Percentiles rank a stretch among this genome's conserved stretches.
Conservation (phyloP, 306 rosid species). For the Lotus japonicus region DNA sequence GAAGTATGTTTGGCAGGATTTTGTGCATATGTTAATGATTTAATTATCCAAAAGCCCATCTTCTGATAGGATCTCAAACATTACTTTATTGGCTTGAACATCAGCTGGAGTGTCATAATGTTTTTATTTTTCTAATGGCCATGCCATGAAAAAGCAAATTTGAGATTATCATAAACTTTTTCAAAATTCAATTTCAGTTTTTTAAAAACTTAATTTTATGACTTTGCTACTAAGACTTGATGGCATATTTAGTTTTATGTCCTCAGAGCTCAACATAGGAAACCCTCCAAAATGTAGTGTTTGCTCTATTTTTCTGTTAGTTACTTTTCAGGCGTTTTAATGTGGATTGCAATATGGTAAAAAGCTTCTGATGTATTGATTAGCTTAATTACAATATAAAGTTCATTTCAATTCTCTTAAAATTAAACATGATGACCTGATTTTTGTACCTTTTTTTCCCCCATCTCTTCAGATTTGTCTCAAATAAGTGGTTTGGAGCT, state of each 20-base stretch:
- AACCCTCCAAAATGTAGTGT: background rate
- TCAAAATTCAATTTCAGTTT: background rate
- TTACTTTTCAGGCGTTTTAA: background rate
- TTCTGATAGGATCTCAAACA: background rate
- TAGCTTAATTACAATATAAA: background rate
- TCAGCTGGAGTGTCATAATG: slow-evolving; percentile 13
- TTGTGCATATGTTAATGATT: slow-evolving; percentile 5
- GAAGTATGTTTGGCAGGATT: slow-evolving; percentile 43
- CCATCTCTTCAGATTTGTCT: slow-evolving; percentile 54
- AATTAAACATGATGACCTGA: slow-evolving; percentile 9
- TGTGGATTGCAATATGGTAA: background rate
- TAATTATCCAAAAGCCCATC: background rate
- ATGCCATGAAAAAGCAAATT: background rate
- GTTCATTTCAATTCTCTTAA: background rate
- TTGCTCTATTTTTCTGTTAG: background rate
- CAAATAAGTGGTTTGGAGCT: slow-evolving; percentile 98
- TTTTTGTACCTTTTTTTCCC: background rate
- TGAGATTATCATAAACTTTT: background rate
- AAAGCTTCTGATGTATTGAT: background rate
- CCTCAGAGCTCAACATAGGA: background rate
- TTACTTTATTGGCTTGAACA: slow-evolving; percentile 5
- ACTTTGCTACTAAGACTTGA: slow-evolving; percentile 1
- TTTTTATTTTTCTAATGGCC: background rate
- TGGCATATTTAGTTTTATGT: background rate
- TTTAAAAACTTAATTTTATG: background rate